These are phyloP conservation scores for Ottelia alismoides DNA, from an alignment of 106 monocot species.

Conservation along the genomic window DNA sequence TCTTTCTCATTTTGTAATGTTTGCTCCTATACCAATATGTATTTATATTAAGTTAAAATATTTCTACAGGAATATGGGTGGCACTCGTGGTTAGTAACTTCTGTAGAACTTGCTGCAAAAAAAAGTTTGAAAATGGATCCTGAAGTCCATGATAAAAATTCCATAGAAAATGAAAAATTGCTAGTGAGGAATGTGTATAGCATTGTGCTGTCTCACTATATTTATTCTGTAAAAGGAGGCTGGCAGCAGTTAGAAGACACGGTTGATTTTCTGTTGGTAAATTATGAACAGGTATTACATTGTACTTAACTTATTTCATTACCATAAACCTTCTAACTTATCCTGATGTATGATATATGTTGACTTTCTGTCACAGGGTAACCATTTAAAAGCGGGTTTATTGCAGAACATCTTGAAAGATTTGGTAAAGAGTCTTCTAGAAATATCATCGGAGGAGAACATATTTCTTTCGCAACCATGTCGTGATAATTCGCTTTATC, in stretches of 20 bases:
- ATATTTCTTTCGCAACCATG: conserved; percentile 79
- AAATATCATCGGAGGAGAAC: conserved; percentile 57
- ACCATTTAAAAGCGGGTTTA: conserved; percentile 17
- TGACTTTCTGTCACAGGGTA: conserved; percentile 23
- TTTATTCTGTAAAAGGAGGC: conserved; percentile 81
- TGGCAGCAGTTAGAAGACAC: conserved; percentile 92
- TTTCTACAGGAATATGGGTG: conserved; percentile 82
- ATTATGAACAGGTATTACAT: conserved; percentile 40
- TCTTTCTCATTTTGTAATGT: not conserved
- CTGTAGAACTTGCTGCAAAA: conserved; percentile 40
- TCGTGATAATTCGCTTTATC: conserved; percentile 83
- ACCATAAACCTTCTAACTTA: not conserved
- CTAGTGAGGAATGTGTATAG: conserved; percentile 77
- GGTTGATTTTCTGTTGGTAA: conserved; percentile 60
- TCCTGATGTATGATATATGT: not conserved
- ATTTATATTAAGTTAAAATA: conserved; percentile 6
- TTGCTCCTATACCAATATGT: not conserved
- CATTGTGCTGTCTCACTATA: conserved; percentile 73
- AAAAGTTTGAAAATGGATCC: conserved; percentile 20
- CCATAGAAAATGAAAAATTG: conserved; percentile 29
- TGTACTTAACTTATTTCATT: not conserved
- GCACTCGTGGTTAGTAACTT: conserved; percentile 81
- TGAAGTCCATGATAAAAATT: conserved; percentile 12
- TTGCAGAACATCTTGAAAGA: conserved; percentile 81
- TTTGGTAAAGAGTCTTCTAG: conserved; percentile 45